A percentile compares a stretch with the other conserved stretches of the same genome.
phyloP scores from a whole-genome alignment of 2,329 filamentous ascomycete genomes.

The Trichoderma hamatum region DNA sequence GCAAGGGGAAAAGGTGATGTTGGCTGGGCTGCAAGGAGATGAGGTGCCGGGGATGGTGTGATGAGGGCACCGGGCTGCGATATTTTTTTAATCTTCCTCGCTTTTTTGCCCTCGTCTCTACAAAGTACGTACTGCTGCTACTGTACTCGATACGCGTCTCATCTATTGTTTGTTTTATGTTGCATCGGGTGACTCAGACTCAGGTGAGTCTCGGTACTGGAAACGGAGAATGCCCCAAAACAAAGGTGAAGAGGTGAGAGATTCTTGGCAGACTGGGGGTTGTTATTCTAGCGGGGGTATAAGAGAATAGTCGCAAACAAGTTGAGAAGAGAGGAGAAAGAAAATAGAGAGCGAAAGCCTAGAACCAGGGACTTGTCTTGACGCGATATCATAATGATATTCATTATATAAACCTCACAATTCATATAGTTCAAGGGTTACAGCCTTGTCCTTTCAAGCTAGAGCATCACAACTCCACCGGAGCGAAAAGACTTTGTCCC shows the following conservation, averaged over 20 bases:
- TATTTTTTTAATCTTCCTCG: not conserved
- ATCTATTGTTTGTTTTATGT: not conserved
- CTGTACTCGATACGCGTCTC: not conserved
- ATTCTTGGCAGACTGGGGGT: not conserved
- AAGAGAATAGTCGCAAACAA: not conserved
- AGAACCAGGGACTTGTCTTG: no score
- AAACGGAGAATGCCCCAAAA: not conserved
- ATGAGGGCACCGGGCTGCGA: not conserved
- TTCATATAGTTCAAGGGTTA: no score
- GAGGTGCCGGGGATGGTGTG: not conserved
- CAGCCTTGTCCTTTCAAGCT: not conserved
- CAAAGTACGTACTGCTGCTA: not conserved
- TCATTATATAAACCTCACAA: no score
- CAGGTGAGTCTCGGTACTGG: not conserved
- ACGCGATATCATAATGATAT: not conserved
- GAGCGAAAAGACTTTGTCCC: not conserved
- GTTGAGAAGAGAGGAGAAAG: not conserved
- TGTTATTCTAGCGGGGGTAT: not conserved
- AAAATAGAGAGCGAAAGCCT: not conserved
- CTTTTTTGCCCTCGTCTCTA: not conserved
- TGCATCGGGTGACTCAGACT: not conserved
- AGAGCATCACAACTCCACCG: not conserved
- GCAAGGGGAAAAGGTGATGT: not conserved
- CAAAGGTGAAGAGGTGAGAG: not conserved
- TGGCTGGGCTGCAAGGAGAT: not conserved